Percentiles rank a stretch among this genome's conserved stretches.
phyloP scores from a whole-genome alignment of 2,329 filamentous ascomycete genomes.

The Plectosphaerella sp. region DNA sequence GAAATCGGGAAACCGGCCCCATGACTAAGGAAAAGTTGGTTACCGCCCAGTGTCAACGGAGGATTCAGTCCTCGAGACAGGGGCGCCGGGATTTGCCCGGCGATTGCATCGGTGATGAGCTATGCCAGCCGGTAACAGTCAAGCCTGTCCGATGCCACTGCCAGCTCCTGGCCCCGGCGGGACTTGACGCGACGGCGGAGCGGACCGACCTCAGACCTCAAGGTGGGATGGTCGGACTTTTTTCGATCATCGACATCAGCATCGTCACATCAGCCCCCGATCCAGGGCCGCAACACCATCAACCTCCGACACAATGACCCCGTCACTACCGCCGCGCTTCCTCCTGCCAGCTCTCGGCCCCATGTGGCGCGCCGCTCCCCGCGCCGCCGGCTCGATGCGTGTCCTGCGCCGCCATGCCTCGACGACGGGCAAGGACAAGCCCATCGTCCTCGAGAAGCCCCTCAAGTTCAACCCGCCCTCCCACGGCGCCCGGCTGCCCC shows the following conservation, averaged over 20 bases:
- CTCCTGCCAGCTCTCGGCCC: constrained; percentile 59
- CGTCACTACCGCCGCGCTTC: constrained; percentile 56
- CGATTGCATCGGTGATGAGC: too few species aligned
- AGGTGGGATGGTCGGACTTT: neutral
- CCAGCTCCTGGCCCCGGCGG: too few species aligned
- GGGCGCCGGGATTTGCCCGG: too few species aligned
- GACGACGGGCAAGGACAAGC: constrained; percentile 36
- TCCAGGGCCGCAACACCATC: neutral
- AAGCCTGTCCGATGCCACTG: too few species aligned
- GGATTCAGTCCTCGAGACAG: too few species aligned
- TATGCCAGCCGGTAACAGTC: too few species aligned
- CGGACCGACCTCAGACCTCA: too few species aligned
- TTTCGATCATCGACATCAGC: neutral
- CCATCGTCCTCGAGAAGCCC: constrained; percentile 77
- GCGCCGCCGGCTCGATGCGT: neutral
- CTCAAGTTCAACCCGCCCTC: constrained; percentile 89
- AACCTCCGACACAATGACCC: constrained; percentile 28
- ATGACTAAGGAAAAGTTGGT: neutral
- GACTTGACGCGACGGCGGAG: too few species aligned
- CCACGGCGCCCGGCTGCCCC: constrained; percentile 67
- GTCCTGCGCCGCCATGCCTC: constrained; percentile 24
- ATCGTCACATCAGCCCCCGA: neutral
- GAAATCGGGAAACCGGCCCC: constrained; percentile 7
- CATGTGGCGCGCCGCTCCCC: constrained; percentile 41
- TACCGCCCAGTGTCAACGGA: too few species aligned